Evolutionary conservation across 805 yeast species (phyloP).

Genomic region (Ogataea minuta): DNA sequence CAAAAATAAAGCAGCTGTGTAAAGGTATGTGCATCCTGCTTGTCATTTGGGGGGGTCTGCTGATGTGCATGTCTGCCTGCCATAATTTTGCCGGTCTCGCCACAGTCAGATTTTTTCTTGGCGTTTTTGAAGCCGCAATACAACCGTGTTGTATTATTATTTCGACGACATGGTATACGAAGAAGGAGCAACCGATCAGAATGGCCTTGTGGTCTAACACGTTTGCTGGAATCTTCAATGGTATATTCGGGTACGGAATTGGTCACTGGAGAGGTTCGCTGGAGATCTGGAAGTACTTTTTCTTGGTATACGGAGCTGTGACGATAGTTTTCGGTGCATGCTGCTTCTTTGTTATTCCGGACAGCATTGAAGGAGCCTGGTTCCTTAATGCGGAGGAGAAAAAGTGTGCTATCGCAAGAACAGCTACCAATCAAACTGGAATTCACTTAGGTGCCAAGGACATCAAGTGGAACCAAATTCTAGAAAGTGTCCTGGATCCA

Average conservation of each 20-base stretch:
- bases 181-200: conserved; percentile 33
- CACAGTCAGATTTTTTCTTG: conserved; percentile 48
- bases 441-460: conserved; percentile 37
- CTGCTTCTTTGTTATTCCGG: conserved; percentile 33
- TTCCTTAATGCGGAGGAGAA: conserved; percentile 39
- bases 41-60: conserved; percentile 46
- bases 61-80: conserved; percentile 47
- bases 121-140: conserved; percentile 39
- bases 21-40: conserved; percentile 36
- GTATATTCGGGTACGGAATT: conserved; percentile 34
- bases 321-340: conserved; percentile 34
- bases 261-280: conserved; percentile 27
- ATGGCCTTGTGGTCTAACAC: conserved; percentile 35
- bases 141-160: conserved; percentile 37
- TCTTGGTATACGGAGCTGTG: conserved; percentile 35
- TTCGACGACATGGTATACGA: conserved; percentile 36
- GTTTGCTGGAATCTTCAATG: conserved; percentile 32
- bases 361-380: conserved; percentile 35
- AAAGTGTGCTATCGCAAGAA: conserved; percentile 31
- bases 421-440: conserved; percentile 37
- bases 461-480: conserved; percentile 30
- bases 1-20: conserved; percentile 30
- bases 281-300: conserved; percentile 34
- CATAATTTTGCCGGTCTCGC: conserved; percentile 46
- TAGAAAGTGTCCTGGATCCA: conserved; percentile 35